Evolutionary conservation across 257 asterid species (phyloP).

Genomic region (Solanum paucissectum): DNA sequence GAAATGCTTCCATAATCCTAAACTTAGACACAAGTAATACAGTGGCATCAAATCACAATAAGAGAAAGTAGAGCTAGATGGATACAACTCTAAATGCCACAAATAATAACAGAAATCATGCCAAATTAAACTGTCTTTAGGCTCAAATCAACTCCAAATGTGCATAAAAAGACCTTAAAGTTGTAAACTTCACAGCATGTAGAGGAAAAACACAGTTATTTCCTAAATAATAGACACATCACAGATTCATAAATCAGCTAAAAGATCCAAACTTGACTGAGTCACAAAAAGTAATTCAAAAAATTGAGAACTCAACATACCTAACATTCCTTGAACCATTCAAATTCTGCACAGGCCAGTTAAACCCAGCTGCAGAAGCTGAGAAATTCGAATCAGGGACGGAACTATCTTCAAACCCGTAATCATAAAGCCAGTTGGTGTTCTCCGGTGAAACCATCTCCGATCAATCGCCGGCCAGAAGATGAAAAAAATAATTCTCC

Average conservation of each 20-base stretch:
- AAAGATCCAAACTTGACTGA: neutral
- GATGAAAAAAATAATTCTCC: neutral
- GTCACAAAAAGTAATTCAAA: neutral
- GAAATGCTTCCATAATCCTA: neutral
- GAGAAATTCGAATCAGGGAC: slow-evolving; percentile 45
- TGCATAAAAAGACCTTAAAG: neutral
- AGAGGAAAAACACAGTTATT: neutral
- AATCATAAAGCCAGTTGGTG: slow-evolving; percentile 88
- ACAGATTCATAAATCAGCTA: neutral
- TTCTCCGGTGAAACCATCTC: slow-evolving; percentile 77
- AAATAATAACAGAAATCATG: neutral
- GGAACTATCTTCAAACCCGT: slow-evolving; percentile 59
- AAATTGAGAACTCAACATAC: slow-evolving; percentile 18
- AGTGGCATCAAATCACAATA: neutral
- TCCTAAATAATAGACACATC: neutral
- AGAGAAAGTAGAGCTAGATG: neutral
- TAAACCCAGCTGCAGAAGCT: slow-evolving; percentile 48
- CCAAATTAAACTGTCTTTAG: neutral
- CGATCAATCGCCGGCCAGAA: slow-evolving; percentile 22
- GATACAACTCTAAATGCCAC: neutral
- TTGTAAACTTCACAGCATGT: neutral
- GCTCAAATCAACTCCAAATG: neutral
- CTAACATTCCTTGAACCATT: slow-evolving; percentile 49
- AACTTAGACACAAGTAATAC: neutral
- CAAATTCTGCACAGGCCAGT: slow-evolving; percentile 56